phyloP scores from a whole-genome alignment of 75 land plant species.

The Pinus taeda region DNA sequence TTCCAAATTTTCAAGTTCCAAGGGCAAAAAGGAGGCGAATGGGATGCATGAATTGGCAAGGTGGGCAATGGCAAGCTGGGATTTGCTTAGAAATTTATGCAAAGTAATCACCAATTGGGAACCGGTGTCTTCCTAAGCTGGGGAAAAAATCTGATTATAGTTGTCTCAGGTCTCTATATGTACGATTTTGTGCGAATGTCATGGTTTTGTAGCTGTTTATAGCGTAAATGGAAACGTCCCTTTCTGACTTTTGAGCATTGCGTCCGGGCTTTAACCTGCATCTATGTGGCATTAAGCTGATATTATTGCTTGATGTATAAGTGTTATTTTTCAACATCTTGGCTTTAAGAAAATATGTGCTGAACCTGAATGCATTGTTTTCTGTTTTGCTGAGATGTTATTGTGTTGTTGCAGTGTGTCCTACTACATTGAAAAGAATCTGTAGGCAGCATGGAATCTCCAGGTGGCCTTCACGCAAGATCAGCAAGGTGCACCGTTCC shows the following conservation, averaged over 20 bases:
- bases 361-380: background rate
- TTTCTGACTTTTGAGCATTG: background rate
- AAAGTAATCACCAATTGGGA: background rate
- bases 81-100: background rate
- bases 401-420: conserved; percentile 32
- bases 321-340: background rate
- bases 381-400: background rate
- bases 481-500: conserved; percentile 52
- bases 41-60: background rate
- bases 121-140: background rate
- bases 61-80: background rate
- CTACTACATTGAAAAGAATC: conserved; percentile 54
- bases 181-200: too few species aligned
- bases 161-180: background rate
- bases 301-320: background rate
- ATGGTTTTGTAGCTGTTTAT: background rate
- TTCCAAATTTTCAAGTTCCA: background rate
- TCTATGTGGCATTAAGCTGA: background rate
- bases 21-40: background rate
- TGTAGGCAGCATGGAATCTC: conserved; percentile 67
- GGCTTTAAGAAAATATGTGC: background rate
- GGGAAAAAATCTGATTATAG: background rate
- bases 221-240: background rate
- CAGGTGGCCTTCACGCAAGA: conserved; percentile 66
- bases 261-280: background rate